Evolutionary conservation across 371 early-diverging fungal species (phyloP).

Genomic region (Massospora cicadina): DNA sequence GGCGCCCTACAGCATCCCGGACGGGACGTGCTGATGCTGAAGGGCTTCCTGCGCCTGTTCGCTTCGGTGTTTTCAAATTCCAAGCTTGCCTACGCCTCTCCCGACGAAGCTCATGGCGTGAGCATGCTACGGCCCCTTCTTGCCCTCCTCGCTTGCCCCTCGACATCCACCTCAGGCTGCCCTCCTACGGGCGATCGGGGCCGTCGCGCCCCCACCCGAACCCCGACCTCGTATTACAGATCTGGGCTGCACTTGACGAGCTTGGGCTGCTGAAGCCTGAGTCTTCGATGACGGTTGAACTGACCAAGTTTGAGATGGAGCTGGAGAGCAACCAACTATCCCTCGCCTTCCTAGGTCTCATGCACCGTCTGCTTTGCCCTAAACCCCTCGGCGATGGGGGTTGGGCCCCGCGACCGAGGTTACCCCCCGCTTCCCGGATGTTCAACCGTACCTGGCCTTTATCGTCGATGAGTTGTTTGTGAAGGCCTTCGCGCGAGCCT

Average conservation of each 20-base stretch:
- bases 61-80: background rate
- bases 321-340: background rate
- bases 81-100: background rate
- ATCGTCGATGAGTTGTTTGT: too few relatives aligned
- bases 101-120: background rate
- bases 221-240: background rate
- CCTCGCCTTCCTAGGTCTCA: background rate
- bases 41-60: background rate
- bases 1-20: background rate
- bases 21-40: background rate
- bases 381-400: too few relatives aligned
- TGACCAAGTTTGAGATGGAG: background rate
- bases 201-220: background rate
- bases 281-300: background rate
- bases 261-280: background rate
- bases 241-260: background rate
- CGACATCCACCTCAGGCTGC: background rate
- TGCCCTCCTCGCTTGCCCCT: background rate
- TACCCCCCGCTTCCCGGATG: too few relatives aligned
- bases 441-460: too few relatives aligned
- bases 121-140: background rate
- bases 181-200: background rate
- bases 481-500: too few relatives aligned
- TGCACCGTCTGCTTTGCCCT: background rate
- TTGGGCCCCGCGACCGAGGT: too few relatives aligned